phyloP scores from a whole-genome alignment of 78 protist species.

The Dictyostelium intermedium region DNA sequence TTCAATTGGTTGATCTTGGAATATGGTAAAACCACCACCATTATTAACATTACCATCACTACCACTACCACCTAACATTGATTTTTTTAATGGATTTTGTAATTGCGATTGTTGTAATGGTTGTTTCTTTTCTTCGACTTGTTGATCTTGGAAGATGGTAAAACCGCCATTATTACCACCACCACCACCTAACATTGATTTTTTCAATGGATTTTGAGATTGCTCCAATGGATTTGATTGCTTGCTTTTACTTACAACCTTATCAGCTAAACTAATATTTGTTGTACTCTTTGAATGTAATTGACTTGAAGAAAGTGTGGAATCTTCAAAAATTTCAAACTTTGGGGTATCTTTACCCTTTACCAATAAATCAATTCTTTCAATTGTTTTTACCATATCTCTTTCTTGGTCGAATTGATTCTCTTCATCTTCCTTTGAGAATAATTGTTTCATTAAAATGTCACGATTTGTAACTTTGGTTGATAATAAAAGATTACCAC shows the following conservation, averaged over 20 bases:
- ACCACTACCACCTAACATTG: background rate
- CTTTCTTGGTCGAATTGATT: slow-evolving; percentile 13
- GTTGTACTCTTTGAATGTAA: background rate
- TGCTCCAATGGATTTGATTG: background rate
- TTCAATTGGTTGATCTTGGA: background rate
- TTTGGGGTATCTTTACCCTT: background rate
- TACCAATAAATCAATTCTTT: slow-evolving; percentile 10
- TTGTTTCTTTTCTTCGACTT: background rate
- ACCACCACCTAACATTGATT: background rate
- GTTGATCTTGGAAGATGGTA: background rate
- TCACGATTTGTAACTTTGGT: slow-evolving; percentile 24
- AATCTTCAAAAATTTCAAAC: slow-evolving; percentile 14
- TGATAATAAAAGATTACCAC: background rate
- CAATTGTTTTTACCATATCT: slow-evolving; percentile 21
- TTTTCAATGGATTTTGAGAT: background rate
- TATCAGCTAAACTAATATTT: background rate
- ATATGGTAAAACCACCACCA: background rate
- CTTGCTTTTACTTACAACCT: slow-evolving; percentile 6
- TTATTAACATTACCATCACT: background rate
- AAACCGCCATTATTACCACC: background rate
- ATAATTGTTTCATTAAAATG: background rate
- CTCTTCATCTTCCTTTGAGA: background rate
- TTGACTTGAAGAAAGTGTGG: background rate
- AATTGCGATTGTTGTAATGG: slow-evolving; percentile 10
- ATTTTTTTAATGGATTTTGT: background rate